Evolutionary conservation across 441 rosid genomes (phyloP), one percentile per base, ranked within the genome.

Genomic region (Eruca vesicaria): DNA sequence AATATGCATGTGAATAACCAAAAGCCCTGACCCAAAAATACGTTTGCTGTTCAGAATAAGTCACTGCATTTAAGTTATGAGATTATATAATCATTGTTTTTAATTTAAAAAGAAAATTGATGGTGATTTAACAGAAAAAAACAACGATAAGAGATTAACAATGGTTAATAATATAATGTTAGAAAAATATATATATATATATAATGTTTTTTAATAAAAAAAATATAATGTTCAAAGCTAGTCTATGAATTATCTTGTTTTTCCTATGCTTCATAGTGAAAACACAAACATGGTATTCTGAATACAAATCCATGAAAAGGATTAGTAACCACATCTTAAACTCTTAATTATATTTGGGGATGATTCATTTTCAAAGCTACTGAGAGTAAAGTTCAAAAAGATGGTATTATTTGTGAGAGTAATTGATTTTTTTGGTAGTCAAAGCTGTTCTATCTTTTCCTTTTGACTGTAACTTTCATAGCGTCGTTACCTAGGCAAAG

Each of bases 401-500:
- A 62, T 23, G 26, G 26, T 23, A 23, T 35, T 56, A 29, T 16
- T 58, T 41, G 66, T 58, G 66, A 38, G 28, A 38, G 20, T 1
- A 29, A 9, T 35, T 14, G 8, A 23, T 36, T 26, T 3, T 12
- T 53, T 12, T 63, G 31, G 29, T 56, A 9, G 59, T 73, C 66
- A 73, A 73, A 65, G 52, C 35, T 31, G 15, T 15, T 26, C 12
- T 18, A 5, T 15, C 0, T 32, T 57, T 73, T 7, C 23, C 14
- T 73, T 63, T 72, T 72, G 63, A 72, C 63, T 31, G 41, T n/a
- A 29, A 20, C 59, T 73, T 65, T 41, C 58, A 9, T 66, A 73
- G 66, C 59, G 32, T 73, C 66, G 23, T 48, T 61, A 31, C n/a
- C 75, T 48, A 61, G 6, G 10, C 21, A 52, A 6, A 18, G 23